phyloP scores from a whole-genome alignment of 768 basidiomycete genomes.

The Termitomyces sp. region DNA sequence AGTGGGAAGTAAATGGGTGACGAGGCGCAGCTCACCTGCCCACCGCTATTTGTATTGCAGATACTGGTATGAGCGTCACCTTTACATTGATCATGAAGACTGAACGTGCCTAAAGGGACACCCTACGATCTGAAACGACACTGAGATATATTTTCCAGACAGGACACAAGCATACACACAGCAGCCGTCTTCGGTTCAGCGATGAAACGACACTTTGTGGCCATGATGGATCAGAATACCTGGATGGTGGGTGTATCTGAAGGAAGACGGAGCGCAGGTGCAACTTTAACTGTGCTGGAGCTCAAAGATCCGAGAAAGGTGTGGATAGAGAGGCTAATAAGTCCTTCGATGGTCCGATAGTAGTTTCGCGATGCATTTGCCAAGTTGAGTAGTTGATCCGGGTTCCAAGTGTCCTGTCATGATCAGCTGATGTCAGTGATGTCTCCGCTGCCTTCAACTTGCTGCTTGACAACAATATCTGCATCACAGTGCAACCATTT shows the following conservation, averaged over 20 bases:
- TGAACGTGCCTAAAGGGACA: constrained; percentile 87
- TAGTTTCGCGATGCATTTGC: background rate
- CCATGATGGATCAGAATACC: constrained; percentile 17
- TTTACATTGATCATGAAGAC: constrained; percentile 3
- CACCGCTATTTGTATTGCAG: constrained; percentile 39
- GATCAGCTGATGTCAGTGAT: background rate
- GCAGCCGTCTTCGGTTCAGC: constrained; percentile 69
- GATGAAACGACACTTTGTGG: constrained; percentile 42
- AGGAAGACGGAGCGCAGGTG: background rate
- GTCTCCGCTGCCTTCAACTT: background rate
- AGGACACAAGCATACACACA: constrained; percentile 40
- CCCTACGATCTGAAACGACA: constrained; percentile 66
- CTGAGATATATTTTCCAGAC: constrained; percentile 5
- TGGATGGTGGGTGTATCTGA: background rate
- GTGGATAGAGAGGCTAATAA: background rate
- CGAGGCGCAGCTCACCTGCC: constrained; percentile 41
- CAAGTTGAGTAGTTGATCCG: background rate
- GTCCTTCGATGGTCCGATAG: background rate
- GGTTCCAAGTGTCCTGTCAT: background rate
- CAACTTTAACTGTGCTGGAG: background rate
- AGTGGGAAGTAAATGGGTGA: constrained; percentile 6
- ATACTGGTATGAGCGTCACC: background rate
- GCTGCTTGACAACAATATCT: background rate
- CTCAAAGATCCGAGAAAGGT: background rate
- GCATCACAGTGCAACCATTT: background rate